Percentiles rank a stretch among this genome's conserved stretches.
Evolutionary conservation across 305 asterid species (phyloP).

Genomic region (Nicotiana rustica): DNA sequence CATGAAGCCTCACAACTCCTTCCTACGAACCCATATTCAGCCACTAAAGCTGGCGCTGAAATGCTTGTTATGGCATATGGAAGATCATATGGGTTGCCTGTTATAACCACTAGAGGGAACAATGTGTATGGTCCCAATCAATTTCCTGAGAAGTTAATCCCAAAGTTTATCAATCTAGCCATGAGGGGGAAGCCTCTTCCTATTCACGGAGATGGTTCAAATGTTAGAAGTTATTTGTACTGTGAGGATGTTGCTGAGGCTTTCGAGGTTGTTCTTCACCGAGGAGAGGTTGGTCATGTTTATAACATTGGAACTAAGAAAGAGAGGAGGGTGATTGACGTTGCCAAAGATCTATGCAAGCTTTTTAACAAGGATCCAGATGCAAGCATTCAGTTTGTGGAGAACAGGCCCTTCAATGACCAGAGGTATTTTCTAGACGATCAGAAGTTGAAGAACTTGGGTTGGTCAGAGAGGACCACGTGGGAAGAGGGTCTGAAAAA

Average conservation of each 20-base stretch:
- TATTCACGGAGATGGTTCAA: conserved; percentile 91
- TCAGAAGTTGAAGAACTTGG: conserved; percentile 76
- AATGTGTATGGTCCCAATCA: conserved; percentile 91
- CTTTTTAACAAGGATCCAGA: conserved; percentile 80
- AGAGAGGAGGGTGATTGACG: conserved; percentile 91
- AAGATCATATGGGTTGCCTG: conserved; percentile 84
- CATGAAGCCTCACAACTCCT: conserved; percentile 94
- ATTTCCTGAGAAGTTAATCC: conserved; percentile 90
- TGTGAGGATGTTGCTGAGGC: conserved; percentile 99
- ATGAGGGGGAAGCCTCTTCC: conserved; percentile 87
- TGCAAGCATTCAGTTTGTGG: conserved; percentile 74
- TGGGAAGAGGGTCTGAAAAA: conserved; percentile 92
- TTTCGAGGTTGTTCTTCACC: conserved; percentile 84
- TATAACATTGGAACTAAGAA: conserved; percentile 89
- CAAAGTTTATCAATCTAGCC: conserved; percentile 87
- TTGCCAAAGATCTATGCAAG: conserved; percentile 81
- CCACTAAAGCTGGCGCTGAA: conserved; percentile 95
- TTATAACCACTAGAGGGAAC: conserved; percentile 77
- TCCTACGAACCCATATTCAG: conserved; percentile 90
- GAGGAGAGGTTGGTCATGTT: conserved; percentile 92
- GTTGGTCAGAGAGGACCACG: conserved; percentile 81
- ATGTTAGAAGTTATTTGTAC: conserved; percentile 87
- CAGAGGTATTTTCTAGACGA: conserved; percentile 94
- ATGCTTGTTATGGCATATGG: conserved; percentile 98
- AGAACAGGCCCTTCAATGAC: conserved; percentile 89